A percentile compares a stretch with the other conserved stretches of the same genome.
These are phyloP conservation scores for Orbilia quercus DNA, from an alignment of 2,329 filamentous ascomycete species.

Conservation along the genomic window DNA sequence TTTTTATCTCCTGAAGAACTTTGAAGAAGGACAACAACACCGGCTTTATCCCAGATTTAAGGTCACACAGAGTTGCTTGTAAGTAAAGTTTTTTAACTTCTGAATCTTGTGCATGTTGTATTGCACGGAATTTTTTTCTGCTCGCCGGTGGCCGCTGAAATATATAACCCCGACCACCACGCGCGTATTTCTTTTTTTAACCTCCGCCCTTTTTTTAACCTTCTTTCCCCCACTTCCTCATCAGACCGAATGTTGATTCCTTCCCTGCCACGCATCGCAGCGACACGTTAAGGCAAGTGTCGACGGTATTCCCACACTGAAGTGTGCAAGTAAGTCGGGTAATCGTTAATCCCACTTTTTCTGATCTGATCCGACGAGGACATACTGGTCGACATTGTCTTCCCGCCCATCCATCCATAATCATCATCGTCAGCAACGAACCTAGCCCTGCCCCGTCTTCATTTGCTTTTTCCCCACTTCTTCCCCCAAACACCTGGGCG, in stretches of 20 bases:
- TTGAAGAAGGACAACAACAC: slow-evolving; percentile 1
- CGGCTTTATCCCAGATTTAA: slow-evolving; percentile 10
- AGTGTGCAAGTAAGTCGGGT: slow-evolving; percentile 10
- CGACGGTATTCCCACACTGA: slow-evolving; percentile 24
- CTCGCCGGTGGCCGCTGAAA: slow-evolving; percentile 45
- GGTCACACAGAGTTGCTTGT: slow-evolving; percentile 35
- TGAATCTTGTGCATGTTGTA: slow-evolving; percentile 37
- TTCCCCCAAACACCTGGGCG: slow-evolving; percentile 31
- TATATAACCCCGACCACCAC: slow-evolving; percentile 55
- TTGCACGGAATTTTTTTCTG: slow-evolving; percentile 9
- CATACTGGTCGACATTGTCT: slow-evolving; percentile 10
- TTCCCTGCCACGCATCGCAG: slow-evolving; percentile 40
- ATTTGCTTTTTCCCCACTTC: slow-evolving; percentile 13
- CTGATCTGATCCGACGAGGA: slow-evolving; percentile 15
- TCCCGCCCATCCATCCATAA: slow-evolving; percentile 25
- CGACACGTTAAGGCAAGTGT: slow-evolving; percentile 49
- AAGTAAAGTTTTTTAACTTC: slow-evolving; percentile 32
- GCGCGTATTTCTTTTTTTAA: slow-evolving; percentile 57
- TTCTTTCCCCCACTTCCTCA: slow-evolving; percentile 43
- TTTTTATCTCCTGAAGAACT: neutral
- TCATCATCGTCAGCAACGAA: slow-evolving; percentile 5
- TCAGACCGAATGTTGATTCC: slow-evolving; percentile 18
- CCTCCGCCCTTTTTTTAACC: slow-evolving; percentile 49
- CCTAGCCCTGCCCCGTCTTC: slow-evolving; percentile 28
- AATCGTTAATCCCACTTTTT: slow-evolving; percentile 27